A percentile compares a stretch with the other conserved stretches of the same genome.
These are phyloP conservation scores for Colletotrichum kahawae DNA, from an alignment of 2,329 filamentous ascomycete genomes.

Conservation along the genomic window DNA sequence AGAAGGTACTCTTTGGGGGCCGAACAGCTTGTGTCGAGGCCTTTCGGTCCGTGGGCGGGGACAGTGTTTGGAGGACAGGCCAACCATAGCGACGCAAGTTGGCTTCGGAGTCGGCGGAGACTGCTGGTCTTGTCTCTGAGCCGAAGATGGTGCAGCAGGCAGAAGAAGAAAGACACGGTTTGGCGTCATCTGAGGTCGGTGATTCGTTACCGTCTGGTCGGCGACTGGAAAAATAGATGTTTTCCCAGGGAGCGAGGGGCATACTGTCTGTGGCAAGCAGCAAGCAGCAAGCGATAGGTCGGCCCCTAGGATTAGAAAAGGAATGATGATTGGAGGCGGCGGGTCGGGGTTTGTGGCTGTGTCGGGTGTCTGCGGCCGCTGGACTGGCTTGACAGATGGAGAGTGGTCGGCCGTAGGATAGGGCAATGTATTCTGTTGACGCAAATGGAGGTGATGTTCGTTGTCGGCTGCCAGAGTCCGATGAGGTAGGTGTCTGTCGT, in stretches of 20 bases:
- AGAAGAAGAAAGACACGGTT: neutral
- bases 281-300: neutral
- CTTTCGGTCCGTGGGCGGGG: neutral
- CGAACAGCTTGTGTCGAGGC: neutral
- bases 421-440: neutral
- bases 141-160: neutral
- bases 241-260: neutral
- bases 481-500: neutral
- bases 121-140: neutral
- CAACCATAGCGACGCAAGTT: neutral
- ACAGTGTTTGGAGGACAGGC: neutral
- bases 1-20: neutral
- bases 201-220: conserved; percentile 38
- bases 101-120: neutral
- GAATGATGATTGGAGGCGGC: neutral
- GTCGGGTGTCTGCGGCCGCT: neutral
- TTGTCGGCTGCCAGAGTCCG: neutral
- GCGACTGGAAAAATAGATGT: conserved; percentile 20
- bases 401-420: neutral
- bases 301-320: neutral
- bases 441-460: neutral
- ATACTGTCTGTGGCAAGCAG: neutral
- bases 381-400: neutral
- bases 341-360: neutral
- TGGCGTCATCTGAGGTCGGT: conserved; percentile 4